phyloP scores from a whole-genome alignment of 2,329 filamentous ascomycete genomes.

The Hyphodiscus sp. region DNA sequence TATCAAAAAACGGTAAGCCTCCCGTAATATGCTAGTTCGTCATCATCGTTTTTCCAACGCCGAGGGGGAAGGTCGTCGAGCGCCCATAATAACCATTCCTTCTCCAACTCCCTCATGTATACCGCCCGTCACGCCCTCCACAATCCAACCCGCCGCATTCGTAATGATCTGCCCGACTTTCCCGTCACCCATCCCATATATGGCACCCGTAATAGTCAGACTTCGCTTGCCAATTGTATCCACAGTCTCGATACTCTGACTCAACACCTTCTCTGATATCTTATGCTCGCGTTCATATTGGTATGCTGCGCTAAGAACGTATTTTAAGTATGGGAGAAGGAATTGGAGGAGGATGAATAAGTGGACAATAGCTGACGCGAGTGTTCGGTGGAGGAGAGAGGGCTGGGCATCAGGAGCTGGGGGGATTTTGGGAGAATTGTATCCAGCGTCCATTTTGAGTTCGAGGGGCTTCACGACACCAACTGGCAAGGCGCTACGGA shows the following conservation, averaged over 20 bases:
- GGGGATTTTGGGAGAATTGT: neutral
- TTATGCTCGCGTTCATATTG: constrained; percentile 61
- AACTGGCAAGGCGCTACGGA: constrained; percentile 45
- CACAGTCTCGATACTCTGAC: constrained; percentile 44
- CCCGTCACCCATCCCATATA: constrained; percentile 58
- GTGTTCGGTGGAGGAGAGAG: constrained; percentile 52
- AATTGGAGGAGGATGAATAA: constrained; percentile 54
- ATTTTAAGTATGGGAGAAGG: constrained; percentile 53
- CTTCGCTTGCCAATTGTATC: constrained; percentile 47
- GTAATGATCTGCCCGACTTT: constrained; percentile 53
- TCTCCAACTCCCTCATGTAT: constrained; percentile 58
- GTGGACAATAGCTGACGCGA: constrained; percentile 50
- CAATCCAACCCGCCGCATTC: constrained; percentile 51
- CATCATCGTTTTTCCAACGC: constrained; percentile 5
- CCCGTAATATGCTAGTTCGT: neutral
- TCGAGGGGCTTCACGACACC: constrained; percentile 21
- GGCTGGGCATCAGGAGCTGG: constrained; percentile 18
- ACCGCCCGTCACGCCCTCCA: constrained; percentile 59
- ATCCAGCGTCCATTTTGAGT: constrained; percentile 6
- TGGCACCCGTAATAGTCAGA: constrained; percentile 44
- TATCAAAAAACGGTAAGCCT: constrained; percentile 2
- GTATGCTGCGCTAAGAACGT: constrained; percentile 47
- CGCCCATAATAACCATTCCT: constrained; percentile 42
- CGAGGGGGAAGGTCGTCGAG: constrained; percentile 2
- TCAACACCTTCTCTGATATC: constrained; percentile 52